Evolutionary conservation across 2,329 filamentous ascomycete species (phyloP), one percentile per base, ranked within the genome.

Genomic region (Stagonosporopsis rhizophila): DNA sequence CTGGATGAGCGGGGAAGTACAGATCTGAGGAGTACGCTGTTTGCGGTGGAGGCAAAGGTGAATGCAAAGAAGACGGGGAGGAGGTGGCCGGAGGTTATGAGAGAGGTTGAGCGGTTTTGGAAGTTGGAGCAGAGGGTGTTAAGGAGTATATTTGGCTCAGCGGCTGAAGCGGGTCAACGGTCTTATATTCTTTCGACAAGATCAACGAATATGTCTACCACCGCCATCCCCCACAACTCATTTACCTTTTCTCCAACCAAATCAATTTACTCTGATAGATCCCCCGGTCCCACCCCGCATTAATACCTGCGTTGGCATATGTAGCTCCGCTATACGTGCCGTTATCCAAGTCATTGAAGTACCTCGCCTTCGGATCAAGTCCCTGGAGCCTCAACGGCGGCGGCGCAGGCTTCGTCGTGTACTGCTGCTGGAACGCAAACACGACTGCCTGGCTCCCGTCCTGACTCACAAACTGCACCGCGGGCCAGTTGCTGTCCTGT

Each of bases 281-380:
- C 0, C 72, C 76, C 30, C 59, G 61, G 0, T 74, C 64, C 60
- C 86, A 83, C 4, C 71, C 61, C 69, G 81, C 78, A 71, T 87
- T 84, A 34, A 89, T 65, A 0, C 86, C 87, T 1, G 79, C 78
- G 59, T 86, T 88, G 84, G 88, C 87, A 65, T 88, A 76, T 7
- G 84, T 87, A 9, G 81, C 79, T 0, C 86, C 87, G 0, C 82
- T 83, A 58, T 82, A 83, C 6, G 79, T 81, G 23, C 72, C 76
- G 27, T 83, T 81, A 0, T 82, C 83, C 38, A 82, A 77, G 17
- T 85, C 73, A 15, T 73, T 81, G 14, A 57, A 67, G 62, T 89
- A 89, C 45, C 69, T 79, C 0, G 85, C 84, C 6, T 66, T 56
- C 0, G 81, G 63, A 54, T 88, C 85, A 50, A 89, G 66, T 0